Evolutionary conservation across 139 green algal species (phyloP).

Genomic region (Ostreobium quekettii): DNA sequence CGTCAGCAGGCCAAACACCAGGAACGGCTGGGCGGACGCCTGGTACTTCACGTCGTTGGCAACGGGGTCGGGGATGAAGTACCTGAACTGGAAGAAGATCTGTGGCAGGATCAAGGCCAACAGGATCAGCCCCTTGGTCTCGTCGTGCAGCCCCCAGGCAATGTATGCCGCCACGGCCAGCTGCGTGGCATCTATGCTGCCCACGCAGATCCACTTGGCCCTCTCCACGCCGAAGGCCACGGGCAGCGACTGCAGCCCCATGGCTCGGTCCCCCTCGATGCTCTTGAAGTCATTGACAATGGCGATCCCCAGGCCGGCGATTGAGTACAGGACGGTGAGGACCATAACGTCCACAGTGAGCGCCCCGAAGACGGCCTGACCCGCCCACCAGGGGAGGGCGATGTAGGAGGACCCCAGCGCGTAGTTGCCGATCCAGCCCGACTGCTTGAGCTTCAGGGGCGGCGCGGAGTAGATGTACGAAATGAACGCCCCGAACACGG

Average conservation of each 20-base stretch:
- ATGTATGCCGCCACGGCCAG: constrained; percentile 80
- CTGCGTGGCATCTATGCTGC: constrained; percentile 90
- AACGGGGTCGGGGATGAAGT: constrained; percentile 94
- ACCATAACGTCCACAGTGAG: constrained; percentile 85
- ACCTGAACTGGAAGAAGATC: constrained; percentile 89
- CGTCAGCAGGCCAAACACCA: constrained; percentile 95
- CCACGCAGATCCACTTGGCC: constrained; percentile 96
- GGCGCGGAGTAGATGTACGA: constrained; percentile 98
- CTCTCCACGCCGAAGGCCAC: constrained; percentile 95
- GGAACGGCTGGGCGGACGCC: constrained; percentile 86
- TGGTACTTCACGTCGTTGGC: constrained; percentile 95
- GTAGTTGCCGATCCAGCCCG: constrained; percentile 91
- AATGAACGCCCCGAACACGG: constrained; percentile 88
- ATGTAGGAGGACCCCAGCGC: constrained; percentile 94
- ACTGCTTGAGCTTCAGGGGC: constrained; percentile 96
- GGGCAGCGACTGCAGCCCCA: constrained; percentile 77
- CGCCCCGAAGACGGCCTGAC: constrained; percentile 89
- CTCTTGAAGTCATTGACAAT: constrained; percentile 99
- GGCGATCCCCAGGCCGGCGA: constrained; percentile 92
- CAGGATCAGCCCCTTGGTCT: constrained; percentile 79
- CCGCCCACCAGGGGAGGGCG: constrained; percentile 90
- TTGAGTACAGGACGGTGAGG: constrained; percentile 95
- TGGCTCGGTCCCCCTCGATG: constrained; percentile 77
- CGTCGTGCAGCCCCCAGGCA: constrained; percentile 61
- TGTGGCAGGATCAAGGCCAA: constrained; percentile 85